These are phyloP conservation scores for Waltiozyma solani DNA, from an alignment of 1,139 yeast species.

Conservation along the genomic window DNA sequence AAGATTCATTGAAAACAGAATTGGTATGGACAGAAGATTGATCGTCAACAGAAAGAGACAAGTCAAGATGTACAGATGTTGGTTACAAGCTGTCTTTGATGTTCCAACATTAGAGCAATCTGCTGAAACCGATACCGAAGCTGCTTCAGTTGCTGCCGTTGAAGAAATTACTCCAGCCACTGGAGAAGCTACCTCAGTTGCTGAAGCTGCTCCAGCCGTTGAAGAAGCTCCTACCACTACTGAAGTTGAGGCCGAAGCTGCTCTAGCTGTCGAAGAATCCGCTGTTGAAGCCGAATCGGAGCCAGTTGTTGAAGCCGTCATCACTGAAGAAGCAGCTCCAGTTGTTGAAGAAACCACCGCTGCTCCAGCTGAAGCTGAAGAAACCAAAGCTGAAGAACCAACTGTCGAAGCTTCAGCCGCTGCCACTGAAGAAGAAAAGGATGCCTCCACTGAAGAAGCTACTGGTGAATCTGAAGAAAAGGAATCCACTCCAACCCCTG, in stretches of 20 bases:
- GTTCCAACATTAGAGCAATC: slow-evolving; percentile 20
- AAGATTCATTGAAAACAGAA: slow-evolving; percentile 56
- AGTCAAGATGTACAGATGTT: slow-evolving; percentile 90
- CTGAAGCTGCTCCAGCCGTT: not conserved
- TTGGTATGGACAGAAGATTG: slow-evolving; percentile 85
- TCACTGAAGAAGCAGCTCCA: not conserved
- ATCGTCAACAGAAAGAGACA: slow-evolving; percentile 87
- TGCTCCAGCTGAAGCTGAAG: not conserved
- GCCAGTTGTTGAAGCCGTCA: not conserved
- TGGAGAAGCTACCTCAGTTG: not conserved
- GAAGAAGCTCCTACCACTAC: not conserved
- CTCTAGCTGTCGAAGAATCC: not conserved
- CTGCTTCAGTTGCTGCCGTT: not conserved
- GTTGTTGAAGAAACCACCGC: not conserved
- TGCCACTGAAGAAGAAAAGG: not conserved
- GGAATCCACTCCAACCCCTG: not conserved
- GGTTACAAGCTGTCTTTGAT: slow-evolving; percentile 89
- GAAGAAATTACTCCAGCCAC: not conserved
- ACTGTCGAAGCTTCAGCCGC: not conserved
- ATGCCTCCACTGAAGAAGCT: not conserved
- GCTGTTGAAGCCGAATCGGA: not conserved
- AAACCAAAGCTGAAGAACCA: not conserved
- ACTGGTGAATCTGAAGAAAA: not conserved
- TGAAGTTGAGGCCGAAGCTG: not conserved
- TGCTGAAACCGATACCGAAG: not conserved